These are phyloP conservation scores for Fusarium sp. DNA, from an alignment of 2,329 filamentous ascomycete species.

Conservation along the genomic window DNA sequence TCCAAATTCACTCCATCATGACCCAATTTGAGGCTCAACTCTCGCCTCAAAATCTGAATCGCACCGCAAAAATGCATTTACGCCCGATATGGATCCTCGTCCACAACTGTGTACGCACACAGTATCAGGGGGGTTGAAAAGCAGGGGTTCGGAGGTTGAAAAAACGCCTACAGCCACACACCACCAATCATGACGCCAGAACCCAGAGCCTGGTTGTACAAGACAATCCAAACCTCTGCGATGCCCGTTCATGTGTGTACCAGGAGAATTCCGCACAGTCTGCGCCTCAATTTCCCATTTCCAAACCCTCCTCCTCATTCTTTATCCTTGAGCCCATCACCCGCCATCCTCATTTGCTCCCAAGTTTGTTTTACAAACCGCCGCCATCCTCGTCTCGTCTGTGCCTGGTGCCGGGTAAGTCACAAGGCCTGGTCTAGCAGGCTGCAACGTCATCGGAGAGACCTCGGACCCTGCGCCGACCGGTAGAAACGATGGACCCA, in stretches of 20 bases:
- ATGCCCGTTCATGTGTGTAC: background rate
- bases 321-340: conserved; percentile 4
- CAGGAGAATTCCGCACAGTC: background rate
- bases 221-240: conserved; percentile 20
- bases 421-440: conserved; percentile 18
- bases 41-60: conserved; percentile 11
- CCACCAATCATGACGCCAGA: conserved; percentile 29
- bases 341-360: conserved; percentile 15
- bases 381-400: conserved; percentile 22
- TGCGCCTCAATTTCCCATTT: conserved; percentile 15
- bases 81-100: conserved; percentile 4
- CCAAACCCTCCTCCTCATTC: conserved; percentile 9
- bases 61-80: background rate
- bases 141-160: conserved; percentile 11
- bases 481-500: conserved; percentile 17
- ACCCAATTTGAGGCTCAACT: conserved; percentile 6
- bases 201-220: conserved; percentile 30
- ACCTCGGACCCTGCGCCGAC: conserved; percentile 1
- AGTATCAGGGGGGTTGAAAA: conserved; percentile 34
- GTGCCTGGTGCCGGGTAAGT: conserved; percentile 25
- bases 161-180: conserved; percentile 33
- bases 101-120: background rate
- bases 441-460: conserved; percentile 29
- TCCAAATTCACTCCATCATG: conserved; percentile 1
- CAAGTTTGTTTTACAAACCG: conserved; percentile 9